Evolutionary conservation across 2,329 filamentous ascomycete genomes (phyloP).

Genomic region (Colletotrichum sp.): DNA sequence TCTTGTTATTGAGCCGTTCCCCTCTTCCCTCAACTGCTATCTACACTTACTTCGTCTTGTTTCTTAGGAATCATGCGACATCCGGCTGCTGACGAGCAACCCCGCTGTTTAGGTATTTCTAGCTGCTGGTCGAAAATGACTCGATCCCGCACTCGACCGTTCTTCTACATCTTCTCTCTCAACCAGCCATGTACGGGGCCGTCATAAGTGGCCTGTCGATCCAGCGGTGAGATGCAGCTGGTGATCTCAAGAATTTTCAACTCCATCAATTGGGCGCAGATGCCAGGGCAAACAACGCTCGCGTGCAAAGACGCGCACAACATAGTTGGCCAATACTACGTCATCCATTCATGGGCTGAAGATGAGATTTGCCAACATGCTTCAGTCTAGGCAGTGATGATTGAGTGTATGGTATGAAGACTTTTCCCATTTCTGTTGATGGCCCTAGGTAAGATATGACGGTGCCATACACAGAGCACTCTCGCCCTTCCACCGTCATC

Average conservation of each 20-base stretch:
- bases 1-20: background rate
- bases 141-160: background rate
- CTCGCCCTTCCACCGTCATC: background rate
- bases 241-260: background rate
- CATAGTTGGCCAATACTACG: background rate
- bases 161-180: background rate
- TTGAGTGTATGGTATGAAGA: background rate
- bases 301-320: background rate
- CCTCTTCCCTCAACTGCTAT: background rate
- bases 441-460: background rate
- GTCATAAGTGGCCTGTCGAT: background rate
- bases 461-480: background rate
- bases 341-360: background rate
- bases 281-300: background rate
- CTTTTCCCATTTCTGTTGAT: background rate
- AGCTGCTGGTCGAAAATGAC: background rate
- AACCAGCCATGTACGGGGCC: background rate
- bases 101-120: background rate
- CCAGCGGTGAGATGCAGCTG: slow-evolving; percentile 8
- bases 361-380: background rate
- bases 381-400: background rate
- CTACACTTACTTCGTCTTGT: background rate
- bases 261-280: background rate
- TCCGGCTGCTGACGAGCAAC: background rate
- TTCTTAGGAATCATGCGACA: background rate